Base-by-base conservation (phyloP, 2,329 filamentous ascomycete genomes). In the Grosmannia penicillata region DNA sequence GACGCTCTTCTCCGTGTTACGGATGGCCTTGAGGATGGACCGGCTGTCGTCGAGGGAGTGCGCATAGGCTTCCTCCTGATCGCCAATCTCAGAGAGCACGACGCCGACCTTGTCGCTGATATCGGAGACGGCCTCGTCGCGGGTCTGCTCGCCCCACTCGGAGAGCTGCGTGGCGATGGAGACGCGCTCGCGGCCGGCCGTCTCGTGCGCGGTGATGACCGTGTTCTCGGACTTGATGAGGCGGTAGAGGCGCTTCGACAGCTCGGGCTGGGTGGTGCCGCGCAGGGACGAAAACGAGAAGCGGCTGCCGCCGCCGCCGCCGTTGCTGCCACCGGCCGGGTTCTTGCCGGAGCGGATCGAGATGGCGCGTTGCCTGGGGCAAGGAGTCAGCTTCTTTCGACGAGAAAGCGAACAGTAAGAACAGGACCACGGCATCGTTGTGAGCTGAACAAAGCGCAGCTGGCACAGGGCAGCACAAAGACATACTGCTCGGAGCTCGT, bases 61-160 rank as follows among this genome's bases (percentile, higher is more conserved):
- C 5, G 87, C 84, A 58, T 87, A 96, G 33, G 69, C 55, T 48
- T 95, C 87, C 57, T 98, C 91, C 59, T 93, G 86, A 60, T 94
- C 86, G 37, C 86, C 91, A 44, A 98, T 75, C 65, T 96, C 91
- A 18, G 82, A 81, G 43, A 98, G 66, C 50, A 98, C 66, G 28
- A 96, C 89, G 37, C 86, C 91, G 37, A 98, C 70, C 69, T 98
- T 98, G 69, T 96, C 91, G 42, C 82, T 86, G 49, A 98, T 73
- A 55, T 96, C 91, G 37, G 76, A 85, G 51, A 96, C 69, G 37
- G 78, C 75, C 44, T 93, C 85, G 53, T 98, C 91, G 38, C 75
- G 73, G 2, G 87, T 95, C 43, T 82, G 74, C 62, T 96, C 87
- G 41, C 91, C 91, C 91, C 91, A 98, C 49, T 96, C 87, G 8